These are phyloP conservation scores for Coniferiporia weirii DNA, from an alignment of 1,284 basidiomycete genomes.

Conservation along the genomic window DNA sequence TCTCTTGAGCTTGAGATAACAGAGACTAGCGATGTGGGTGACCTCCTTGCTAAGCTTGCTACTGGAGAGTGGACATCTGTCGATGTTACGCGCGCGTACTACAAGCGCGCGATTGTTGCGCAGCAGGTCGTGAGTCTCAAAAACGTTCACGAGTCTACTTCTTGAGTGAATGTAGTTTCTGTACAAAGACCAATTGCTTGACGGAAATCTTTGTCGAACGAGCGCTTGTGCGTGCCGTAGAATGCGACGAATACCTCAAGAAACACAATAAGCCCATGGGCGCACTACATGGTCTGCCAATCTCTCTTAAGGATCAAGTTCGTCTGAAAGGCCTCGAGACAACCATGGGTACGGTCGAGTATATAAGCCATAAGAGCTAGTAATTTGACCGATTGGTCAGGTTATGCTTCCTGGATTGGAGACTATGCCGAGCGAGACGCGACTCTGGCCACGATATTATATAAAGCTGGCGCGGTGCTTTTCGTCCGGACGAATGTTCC, in stretches of 20 bases:
- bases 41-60: slow-evolving; percentile 45
- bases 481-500: slow-evolving; percentile 71
- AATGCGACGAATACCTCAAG: slow-evolving; percentile 52
- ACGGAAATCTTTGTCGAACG: slow-evolving; percentile 65
- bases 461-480: slow-evolving; percentile 57
- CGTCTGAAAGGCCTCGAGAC: slow-evolving; percentile 49
- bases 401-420: slow-evolving; percentile 65
- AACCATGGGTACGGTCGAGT: slow-evolving; percentile 37
- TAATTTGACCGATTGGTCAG: slow-evolving; percentile 28
- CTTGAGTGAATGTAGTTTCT: slow-evolving; percentile 16
- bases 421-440: slow-evolving; percentile 48
- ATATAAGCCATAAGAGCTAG: not conserved
- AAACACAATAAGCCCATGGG: slow-evolving; percentile 46
- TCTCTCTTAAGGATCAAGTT: slow-evolving; percentile 61
- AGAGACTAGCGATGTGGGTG: slow-evolving; percentile 42
- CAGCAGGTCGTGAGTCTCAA: slow-evolving; percentile 66
- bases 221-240: slow-evolving; percentile 49
- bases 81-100: slow-evolving; percentile 69
- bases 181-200: slow-evolving; percentile 54
- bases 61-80: slow-evolving; percentile 52
- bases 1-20: slow-evolving; percentile 65
- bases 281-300: slow-evolving; percentile 58
- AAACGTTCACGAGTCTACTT: slow-evolving; percentile 3
- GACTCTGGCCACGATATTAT: slow-evolving; percentile 55
- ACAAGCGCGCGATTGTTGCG: slow-evolving; percentile 75